phyloP scores from a whole-genome alignment of 176 grass and related monocot genomes.

The Poa annua region DNA sequence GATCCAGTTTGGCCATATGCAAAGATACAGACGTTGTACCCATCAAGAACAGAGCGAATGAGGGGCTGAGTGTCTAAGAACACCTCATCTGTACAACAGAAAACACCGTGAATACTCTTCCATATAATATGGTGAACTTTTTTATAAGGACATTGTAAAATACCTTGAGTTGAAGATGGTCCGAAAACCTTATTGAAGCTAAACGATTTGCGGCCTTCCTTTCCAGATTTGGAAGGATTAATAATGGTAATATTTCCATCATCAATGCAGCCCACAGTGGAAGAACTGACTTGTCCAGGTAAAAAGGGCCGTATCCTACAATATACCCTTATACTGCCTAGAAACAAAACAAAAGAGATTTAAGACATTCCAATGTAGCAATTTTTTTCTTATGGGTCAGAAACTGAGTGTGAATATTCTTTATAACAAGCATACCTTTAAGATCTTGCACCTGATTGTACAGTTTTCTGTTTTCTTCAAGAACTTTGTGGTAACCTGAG shows the following conservation, averaged over 20 bases:
- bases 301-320: conserved; percentile 95
- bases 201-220: conserved; percentile 80
- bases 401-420: conserved; percentile 21
- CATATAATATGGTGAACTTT: background rate
- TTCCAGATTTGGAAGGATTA: conserved; percentile 78
- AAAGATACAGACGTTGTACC: conserved; percentile 99
- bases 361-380: conserved; percentile 33
- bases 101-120: conserved; percentile 37
- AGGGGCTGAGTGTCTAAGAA: conserved; percentile 98
- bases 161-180: conserved; percentile 91
- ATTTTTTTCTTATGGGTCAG: background rate
- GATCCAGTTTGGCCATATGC: conserved; percentile 99
- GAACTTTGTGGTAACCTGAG: conserved; percentile 92
- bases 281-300: conserved; percentile 80
- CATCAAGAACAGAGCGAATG: conserved; percentile 96
- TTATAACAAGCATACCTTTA: conserved; percentile 67
- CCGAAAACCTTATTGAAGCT: conserved; percentile 97
- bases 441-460: conserved; percentile 99
- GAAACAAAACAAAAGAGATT: conserved; percentile 32
- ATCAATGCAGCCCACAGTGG: conserved; percentile 73
- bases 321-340: conserved; percentile 98
- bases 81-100: conserved; percentile 71
- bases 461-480: conserved; percentile 96
- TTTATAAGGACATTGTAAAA: conserved; percentile 15
- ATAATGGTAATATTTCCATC: conserved; percentile 85